Percentiles rank a stretch among this genome's conserved stretches.
Evolutionary conservation across 2,329 filamentous ascomycete genomes (phyloP).

Genomic region (Ophiostoma triangulosporum): DNA sequence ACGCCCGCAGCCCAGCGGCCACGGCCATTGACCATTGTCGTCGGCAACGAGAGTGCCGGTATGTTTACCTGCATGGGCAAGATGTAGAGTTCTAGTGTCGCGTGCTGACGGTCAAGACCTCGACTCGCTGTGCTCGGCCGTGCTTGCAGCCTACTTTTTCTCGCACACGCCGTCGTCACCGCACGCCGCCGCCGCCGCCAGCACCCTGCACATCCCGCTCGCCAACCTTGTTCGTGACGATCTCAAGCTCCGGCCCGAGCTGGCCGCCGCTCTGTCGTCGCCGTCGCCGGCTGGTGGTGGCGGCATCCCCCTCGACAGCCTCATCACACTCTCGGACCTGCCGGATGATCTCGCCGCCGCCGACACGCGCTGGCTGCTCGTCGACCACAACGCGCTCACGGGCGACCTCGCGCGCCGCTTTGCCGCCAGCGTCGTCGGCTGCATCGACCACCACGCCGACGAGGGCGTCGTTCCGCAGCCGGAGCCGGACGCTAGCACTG

Average conservation of each 20-base stretch:
- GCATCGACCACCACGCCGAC: conserved; percentile 70
- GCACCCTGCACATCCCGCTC: conserved; percentile 53
- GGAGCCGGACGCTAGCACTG: conserved; percentile 22
- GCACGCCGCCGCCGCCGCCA: conserved; percentile 25
- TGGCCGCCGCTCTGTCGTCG: conserved; percentile 45
- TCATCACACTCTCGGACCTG: conserved; percentile 48
- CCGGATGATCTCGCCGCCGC: conserved; percentile 32
- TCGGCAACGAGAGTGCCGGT: conserved; percentile 58
- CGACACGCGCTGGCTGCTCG: conserved; percentile 56
- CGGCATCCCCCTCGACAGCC: conserved; percentile 42
- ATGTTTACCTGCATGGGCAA: too few relatives aligned
- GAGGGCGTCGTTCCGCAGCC: conserved; percentile 39
- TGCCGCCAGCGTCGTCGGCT: conserved; percentile 40
- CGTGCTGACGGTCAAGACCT: conserved; percentile 47
- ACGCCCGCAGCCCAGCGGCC: conserved; percentile 28
- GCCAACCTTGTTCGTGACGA: conserved; percentile 57
- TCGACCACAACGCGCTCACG: conserved; percentile 67
- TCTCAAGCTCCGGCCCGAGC: conserved; percentile 59
- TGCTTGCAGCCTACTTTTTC: conserved; percentile 62
- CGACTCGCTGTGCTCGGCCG: conserved; percentile 63
- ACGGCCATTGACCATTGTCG: conserved; percentile 43
- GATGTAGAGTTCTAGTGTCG: too few relatives aligned
- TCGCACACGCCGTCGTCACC: conserved; percentile 40
- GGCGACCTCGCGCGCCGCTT: conserved; percentile 37
- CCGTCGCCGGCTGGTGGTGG: conserved; percentile 21